phyloP scores from a whole-genome alignment of 768 basidiomycete species.

The Kwoniella pini region DNA sequence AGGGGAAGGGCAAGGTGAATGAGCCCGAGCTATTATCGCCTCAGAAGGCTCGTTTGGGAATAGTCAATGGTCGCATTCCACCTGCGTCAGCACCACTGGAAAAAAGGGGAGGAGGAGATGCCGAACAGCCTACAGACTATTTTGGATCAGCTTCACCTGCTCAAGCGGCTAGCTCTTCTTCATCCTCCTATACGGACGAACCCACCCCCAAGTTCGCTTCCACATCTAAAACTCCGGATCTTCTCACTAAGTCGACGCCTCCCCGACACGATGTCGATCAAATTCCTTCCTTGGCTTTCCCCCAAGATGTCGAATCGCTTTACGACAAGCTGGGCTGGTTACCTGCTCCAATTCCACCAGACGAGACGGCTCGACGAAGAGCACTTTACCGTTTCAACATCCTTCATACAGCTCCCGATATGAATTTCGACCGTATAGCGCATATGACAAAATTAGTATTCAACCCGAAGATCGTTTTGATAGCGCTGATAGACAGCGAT shows the following conservation, averaged over 20 bases:
- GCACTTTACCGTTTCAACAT: constrained; percentile 92
- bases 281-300: constrained; percentile 21
- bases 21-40: not conserved
- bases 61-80: constrained; percentile 35
- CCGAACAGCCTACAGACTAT: constrained; percentile 35
- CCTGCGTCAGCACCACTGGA: constrained; percentile 59
- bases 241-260: not conserved
- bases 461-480: constrained; percentile 78
- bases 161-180: constrained; percentile 16
- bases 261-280: not conserved
- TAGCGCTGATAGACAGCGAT: constrained; percentile 78
- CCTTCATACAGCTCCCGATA: constrained; percentile 78
- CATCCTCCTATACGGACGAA: constrained; percentile 33
- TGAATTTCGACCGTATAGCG: constrained; percentile 90
- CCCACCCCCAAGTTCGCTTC: constrained; percentile 12
- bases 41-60: constrained; percentile 7
- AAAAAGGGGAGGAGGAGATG: constrained; percentile 67
- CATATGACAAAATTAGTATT: constrained; percentile 93
- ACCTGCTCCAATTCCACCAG: constrained; percentile 76
- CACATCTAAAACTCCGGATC: constrained; percentile 12
- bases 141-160: constrained; percentile 42
- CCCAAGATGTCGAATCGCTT: constrained; percentile 30
- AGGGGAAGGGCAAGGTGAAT: constrained; percentile 21
- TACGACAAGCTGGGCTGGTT: constrained; percentile 57
- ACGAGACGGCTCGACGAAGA: constrained; percentile 76